These are phyloP conservation scores for Cordyceps javanica DNA, from an alignment of 2,329 filamentous ascomycete genomes.

Conservation along the genomic window DNA sequence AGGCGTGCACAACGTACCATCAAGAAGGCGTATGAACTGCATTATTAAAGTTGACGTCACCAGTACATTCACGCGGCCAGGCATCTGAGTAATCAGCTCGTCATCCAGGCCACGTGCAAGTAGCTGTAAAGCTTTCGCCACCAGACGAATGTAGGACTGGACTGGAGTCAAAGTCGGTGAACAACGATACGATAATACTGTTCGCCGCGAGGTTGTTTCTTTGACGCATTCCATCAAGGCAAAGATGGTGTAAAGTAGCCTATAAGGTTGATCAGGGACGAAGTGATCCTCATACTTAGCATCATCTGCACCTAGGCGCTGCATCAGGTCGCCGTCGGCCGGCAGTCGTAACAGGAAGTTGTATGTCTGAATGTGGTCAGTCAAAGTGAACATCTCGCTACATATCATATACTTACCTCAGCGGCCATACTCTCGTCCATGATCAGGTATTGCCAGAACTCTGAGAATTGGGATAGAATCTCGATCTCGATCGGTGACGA, in stretches of 20 bases:
- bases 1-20: neutral
- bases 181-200: neutral
- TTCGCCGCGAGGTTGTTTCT: conserved; percentile 17
- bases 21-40: conserved; percentile 3
- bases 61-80: neutral
- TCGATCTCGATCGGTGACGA: conserved; percentile 66
- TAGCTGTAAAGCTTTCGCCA: neutral
- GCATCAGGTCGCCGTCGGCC: conserved; percentile 55
- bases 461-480: conserved; percentile 74
- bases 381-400: conserved; percentile 15
- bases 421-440: conserved; percentile 63
- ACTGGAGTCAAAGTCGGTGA: neutral
- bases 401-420: conserved; percentile 43
- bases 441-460: conserved; percentile 74
- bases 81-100: neutral
- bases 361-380: conserved; percentile 48
- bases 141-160: neutral
- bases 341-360: conserved; percentile 66
- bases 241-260: conserved; percentile 66
- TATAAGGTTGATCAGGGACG: conserved; percentile 62
- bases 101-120: conserved; percentile 2
- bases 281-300: conserved; percentile 59
- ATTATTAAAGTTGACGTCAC: neutral
- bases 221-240: conserved; percentile 58
- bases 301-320: conserved; percentile 48